Evolutionary conservation across 1,284 basidiomycete genomes (phyloP).

Genomic region (Pisolithus thermaeus): DNA sequence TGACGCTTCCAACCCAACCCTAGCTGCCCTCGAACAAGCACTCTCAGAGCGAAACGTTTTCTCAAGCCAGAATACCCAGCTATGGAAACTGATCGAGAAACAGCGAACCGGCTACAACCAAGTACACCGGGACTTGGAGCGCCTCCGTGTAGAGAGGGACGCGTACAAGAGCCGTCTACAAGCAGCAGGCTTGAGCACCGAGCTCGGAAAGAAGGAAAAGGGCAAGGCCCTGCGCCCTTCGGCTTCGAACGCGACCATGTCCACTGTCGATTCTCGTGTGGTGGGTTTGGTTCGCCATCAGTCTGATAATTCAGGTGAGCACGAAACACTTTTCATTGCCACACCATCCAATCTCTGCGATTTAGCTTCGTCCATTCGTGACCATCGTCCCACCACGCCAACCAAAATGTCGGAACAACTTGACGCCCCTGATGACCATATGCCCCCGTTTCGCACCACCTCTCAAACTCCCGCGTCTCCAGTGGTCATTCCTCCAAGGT

Average conservation of each 20-base stretch:
- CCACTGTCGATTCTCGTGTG: slow-evolving; percentile 28
- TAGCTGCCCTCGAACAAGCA: slow-evolving; percentile 67
- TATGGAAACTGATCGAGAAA: slow-evolving; percentile 92
- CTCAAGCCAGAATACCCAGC: slow-evolving; percentile 77
- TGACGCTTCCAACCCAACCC: slow-evolving; percentile 45
- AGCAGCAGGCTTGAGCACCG: slow-evolving; percentile 29
- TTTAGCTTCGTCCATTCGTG: slow-evolving; percentile 16
- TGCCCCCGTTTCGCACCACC: slow-evolving; percentile 20
- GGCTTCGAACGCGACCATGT: slow-evolving; percentile 18
- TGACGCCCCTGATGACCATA: slow-evolving; percentile 24
- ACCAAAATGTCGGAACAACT: slow-evolving; percentile 28
- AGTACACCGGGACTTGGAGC: slow-evolving; percentile 73
- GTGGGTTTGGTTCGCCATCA: slow-evolving; percentile 32
- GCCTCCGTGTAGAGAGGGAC: slow-evolving; percentile 78
- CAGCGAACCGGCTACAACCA: slow-evolving; percentile 68
- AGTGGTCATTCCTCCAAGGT: slow-evolving; percentile 38
- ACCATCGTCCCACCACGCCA: slow-evolving; percentile 28
- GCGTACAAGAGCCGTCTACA: slow-evolving; percentile 48
- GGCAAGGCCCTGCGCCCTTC: slow-evolving; percentile 21
- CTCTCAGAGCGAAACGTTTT: slow-evolving; percentile 74
- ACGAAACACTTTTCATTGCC: slow-evolving; percentile 6
- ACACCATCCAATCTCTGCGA: slow-evolving; percentile 17
- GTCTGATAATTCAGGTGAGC: slow-evolving; percentile 54
- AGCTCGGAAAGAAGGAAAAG: slow-evolving; percentile 27
- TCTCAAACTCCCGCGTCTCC: slow-evolving; percentile 25